Percentiles rank a stretch among this genome's conserved stretches.
Evolutionary conservation across 352 stramenopile species (phyloP).

Genomic region (Albugo candida): DNA sequence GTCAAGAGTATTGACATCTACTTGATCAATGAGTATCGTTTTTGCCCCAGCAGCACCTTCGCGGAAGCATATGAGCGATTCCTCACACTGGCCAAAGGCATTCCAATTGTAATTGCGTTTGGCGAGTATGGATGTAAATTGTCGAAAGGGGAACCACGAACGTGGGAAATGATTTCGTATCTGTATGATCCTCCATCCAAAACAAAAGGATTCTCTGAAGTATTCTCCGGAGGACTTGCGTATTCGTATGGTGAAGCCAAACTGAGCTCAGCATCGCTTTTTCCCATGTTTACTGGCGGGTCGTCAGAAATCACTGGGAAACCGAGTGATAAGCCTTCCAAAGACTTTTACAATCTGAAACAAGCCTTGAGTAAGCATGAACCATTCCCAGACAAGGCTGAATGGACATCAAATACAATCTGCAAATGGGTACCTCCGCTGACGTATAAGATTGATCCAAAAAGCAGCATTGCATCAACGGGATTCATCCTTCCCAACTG

Average conservation of each 20-base stretch:
- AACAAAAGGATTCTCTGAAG: slow-evolving; percentile 46
- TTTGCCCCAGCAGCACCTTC: slow-evolving; percentile 51
- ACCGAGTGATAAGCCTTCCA: slow-evolving; percentile 32
- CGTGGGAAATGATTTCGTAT: slow-evolving; percentile 67
- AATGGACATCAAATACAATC: slow-evolving; percentile 32
- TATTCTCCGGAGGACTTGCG: slow-evolving; percentile 64
- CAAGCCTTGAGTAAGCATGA: slow-evolving; percentile 39
- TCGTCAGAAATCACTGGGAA: slow-evolving; percentile 37
- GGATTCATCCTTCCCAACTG: slow-evolving; percentile 58
- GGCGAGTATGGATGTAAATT: slow-evolving; percentile 70
- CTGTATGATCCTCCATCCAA: slow-evolving; percentile 44
- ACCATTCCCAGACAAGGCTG: slow-evolving; percentile 24
- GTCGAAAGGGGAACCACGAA: slow-evolving; percentile 18
- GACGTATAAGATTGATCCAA: slow-evolving; percentile 29
- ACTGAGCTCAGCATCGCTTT: slow-evolving; percentile 35
- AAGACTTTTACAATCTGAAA: slow-evolving; percentile 63
- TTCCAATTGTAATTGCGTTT: slow-evolving; percentile 61
- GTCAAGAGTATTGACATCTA: slow-evolving; percentile 74
- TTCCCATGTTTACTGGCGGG: slow-evolving; percentile 71
- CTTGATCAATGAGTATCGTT: slow-evolving; percentile 79
- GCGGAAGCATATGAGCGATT: slow-evolving; percentile 49
- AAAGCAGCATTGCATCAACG: slow-evolving; percentile 28
- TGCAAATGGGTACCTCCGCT: slow-evolving; percentile 43
- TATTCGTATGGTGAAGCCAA: slow-evolving; percentile 79
- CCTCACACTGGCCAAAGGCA: slow-evolving; percentile 45